Conservation (phyloP, 2,329 filamentous ascomycete species). For the Chrysosporium keratinophilum region DNA sequence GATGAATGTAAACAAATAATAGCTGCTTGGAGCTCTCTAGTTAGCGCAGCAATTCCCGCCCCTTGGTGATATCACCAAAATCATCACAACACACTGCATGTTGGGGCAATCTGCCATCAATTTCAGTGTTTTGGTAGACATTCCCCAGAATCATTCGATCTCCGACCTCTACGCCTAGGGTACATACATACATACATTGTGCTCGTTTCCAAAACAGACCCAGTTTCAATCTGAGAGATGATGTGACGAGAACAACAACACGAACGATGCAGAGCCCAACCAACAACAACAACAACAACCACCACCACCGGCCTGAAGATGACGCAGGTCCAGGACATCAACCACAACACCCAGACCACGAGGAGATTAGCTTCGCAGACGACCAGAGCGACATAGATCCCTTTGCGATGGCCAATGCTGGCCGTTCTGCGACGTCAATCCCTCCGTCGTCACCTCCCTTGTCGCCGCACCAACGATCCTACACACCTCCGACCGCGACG, state of each 20-base stretch:
- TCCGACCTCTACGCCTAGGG: too few species aligned
- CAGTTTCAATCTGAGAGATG: background rate
- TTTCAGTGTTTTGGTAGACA: too few species aligned
- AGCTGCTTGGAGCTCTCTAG: too few species aligned
- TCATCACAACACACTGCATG: too few species aligned
- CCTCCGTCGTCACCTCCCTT: conserved; percentile 12
- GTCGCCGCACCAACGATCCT: conserved; percentile 5
- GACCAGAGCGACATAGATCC: background rate
- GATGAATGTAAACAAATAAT: too few species aligned
- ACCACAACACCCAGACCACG: background rate
- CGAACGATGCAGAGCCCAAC: background rate
- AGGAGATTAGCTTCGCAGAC: background rate
- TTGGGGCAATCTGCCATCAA: too few species aligned
- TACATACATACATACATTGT: too few species aligned
- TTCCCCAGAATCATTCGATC: too few species aligned
- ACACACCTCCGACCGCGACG: background rate
- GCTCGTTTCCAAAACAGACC: background rate
- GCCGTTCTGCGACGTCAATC: conserved; percentile 1
- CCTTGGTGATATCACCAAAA: too few species aligned
- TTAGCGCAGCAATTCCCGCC: too few species aligned
- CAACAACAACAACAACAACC: background rate
- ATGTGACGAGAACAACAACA: background rate
- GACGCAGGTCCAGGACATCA: background rate
- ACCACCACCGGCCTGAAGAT: background rate
- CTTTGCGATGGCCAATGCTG: conserved; percentile 3